Evolutionary conservation across 805 yeast species (phyloP).

Genomic region (Starmerella vaccinii): DNA sequence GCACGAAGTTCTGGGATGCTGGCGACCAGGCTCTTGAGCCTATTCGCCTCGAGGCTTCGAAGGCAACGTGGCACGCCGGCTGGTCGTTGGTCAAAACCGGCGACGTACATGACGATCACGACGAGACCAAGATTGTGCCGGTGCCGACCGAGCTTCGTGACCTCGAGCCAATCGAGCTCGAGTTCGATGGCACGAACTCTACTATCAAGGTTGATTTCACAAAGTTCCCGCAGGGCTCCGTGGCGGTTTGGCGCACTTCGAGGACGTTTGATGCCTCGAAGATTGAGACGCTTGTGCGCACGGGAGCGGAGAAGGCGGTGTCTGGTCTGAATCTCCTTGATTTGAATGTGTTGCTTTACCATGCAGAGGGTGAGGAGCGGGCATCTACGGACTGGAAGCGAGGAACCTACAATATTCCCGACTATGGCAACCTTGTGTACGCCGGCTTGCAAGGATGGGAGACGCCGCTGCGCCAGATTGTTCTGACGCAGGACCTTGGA

Average conservation of each 20-base stretch:
- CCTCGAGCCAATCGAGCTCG: constrained; percentile 42
- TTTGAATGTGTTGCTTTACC: constrained; percentile 62
- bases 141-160: constrained; percentile 55
- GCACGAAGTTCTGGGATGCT: constrained; percentile 54
- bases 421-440: constrained; percentile 61
- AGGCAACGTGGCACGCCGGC: constrained; percentile 43
- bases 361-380: constrained; percentile 78
- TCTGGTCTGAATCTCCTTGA: constrained; percentile 50
- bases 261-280: constrained; percentile 55
- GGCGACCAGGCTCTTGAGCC: constrained; percentile 29
- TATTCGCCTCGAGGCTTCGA: constrained; percentile 30
- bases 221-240: constrained; percentile 78
- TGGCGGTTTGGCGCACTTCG: constrained; percentile 67
- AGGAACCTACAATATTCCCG: constrained; percentile 69
- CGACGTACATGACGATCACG: constrained; percentile 33
- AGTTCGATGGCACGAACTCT: constrained; percentile 39
- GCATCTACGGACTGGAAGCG: constrained; percentile 62
- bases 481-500: constrained; percentile 63
- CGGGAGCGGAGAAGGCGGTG: constrained; percentile 71
- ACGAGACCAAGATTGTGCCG: constrained; percentile 41
- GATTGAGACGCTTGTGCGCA: constrained; percentile 55
- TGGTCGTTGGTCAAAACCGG: constrained; percentile 45
- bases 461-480: constrained; percentile 50
- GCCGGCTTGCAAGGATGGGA: constrained; percentile 95
- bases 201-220: constrained; percentile 35